A percentile compares a stretch with the other conserved stretches of the same genome.
These are phyloP conservation scores for Aspergillus eucalypticola DNA, from an alignment of 2,329 filamentous ascomycete genomes.

Conservation along the genomic window DNA sequence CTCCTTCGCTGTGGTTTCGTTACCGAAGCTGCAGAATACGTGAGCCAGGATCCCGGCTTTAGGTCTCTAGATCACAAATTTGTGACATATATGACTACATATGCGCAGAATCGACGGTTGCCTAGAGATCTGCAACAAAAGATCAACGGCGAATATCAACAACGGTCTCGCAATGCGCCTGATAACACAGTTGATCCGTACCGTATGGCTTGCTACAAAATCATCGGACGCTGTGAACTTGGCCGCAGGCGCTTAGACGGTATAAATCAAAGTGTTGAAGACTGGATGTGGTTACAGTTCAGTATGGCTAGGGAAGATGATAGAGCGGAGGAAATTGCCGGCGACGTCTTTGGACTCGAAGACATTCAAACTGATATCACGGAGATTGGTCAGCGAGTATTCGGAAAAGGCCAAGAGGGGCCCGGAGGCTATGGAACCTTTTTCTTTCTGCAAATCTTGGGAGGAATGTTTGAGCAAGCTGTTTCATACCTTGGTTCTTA, in stretches of 20 bases:
- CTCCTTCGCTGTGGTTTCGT: constrained; percentile 82
- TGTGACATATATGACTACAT: constrained; percentile 80
- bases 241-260: constrained; percentile 57
- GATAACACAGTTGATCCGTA: constrained; percentile 91
- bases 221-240: constrained; percentile 77
- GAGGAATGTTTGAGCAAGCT: constrained; percentile 92
- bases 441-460: constrained; percentile 88
- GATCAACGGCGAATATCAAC: constrained; percentile 86
- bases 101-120: constrained; percentile 76
- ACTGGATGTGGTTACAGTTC: constrained; percentile 69
- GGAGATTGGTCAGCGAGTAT: constrained; percentile 89
- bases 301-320: constrained; percentile 63
- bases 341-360: constrained; percentile 62
- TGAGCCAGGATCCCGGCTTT: constrained; percentile 78
- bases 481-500: constrained; percentile 88
- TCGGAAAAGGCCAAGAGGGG: constrained; percentile 78
- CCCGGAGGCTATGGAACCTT: constrained; percentile 81
- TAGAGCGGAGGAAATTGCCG: constrained; percentile 61
- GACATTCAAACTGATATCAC: constrained; percentile 76
- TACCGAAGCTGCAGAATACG: constrained; percentile 81
- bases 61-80: constrained; percentile 89
- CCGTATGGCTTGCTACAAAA: constrained; percentile 96
- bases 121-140: constrained; percentile 78
- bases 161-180: constrained; percentile 78
- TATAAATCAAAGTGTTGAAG: constrained; percentile 62